Evolutionary conservation across 441 rosid genomes (phyloP), one percentile per base, ranked within the genome.

Genomic region (Populus hybrid): DNA sequence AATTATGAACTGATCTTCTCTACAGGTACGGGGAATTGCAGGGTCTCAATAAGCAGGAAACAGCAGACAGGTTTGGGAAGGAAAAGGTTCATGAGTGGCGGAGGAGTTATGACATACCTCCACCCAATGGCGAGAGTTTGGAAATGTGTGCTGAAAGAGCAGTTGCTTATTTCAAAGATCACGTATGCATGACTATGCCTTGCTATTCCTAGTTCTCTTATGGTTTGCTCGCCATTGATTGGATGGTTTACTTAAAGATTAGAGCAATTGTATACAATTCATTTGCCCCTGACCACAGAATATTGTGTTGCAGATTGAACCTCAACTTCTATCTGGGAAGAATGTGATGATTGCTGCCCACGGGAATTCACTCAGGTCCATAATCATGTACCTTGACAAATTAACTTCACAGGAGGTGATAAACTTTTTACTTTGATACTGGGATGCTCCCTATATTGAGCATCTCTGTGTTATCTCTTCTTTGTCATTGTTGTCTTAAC

Each of bases 131-230:
- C 10, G 98, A 96, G 87, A 96, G 99, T 83, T 89, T 96, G 87
- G 97, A 94, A 86, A 96, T 96, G 98, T 96, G 99, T 72, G 97
- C 99, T 77, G 77, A 90, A 81, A 88, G 99, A 89, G 98, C 99
- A 46, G 98, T 96, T 6, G 94, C 98, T 78, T 94, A 94, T 82
- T 96, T 96, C 75, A 89, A 34, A 86, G 97, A 96, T 71, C 83
- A 90, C 80, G 98, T 93, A 88, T 63, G 78, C 54, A 67, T n/a
- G 35, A 63, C n/a, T 73, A 10, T 75, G 65, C 30, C 73, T 66
- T 72, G 35, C 20, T 6, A 79, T 28, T 71, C 78, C 46, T 77
- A 66, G 40, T 66, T 81, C 32, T 66, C 34, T 69, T 73, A 38
- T 72, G 50, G 23, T 50, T n/a, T 35, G 6, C 59, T 59, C 28